Evolutionary conservation across 306 rosid genomes (phyloP), one percentile per base, ranked within the genome.

Genomic region (Prunus dulcis): DNA sequence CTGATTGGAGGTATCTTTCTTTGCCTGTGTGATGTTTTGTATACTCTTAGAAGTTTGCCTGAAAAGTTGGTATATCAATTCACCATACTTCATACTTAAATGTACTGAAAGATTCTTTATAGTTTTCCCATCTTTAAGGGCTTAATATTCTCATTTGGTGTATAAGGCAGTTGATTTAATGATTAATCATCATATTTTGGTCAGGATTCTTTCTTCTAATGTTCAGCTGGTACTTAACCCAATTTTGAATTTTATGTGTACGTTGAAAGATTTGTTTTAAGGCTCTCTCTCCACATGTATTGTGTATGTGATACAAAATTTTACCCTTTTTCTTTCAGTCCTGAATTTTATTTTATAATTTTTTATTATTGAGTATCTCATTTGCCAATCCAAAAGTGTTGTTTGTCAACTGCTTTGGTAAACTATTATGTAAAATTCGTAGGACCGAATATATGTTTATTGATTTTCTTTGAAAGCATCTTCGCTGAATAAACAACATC

Each of bases 181-280:
- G 10, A 25, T 60, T 30, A 60, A 25, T 9, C 2, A 13, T 56
- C 2, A 1, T 60, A 27, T 22, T 12, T 30, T 23, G 30, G 19
- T 12, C 18, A 12, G 64, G 15, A 25, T 11, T 58, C 17, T 12
- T 23, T 60, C 64, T 12, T 60, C 25, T 12, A 4, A 25, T 46
- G 20, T 72, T 75, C 84, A 93, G 89, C 82, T 88, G 71, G 76
- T 78, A 46, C 87, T 91, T 5, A 90, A 89, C 80, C 97, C 90
- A 14, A 86, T 89, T 41, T 93, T 84, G 63, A 93, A 91, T 77
- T 97, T 69, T 60, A 23, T 13, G 34, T 60, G 65, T 14, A 13
- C 25, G 41, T 34, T 5, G 7, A 3, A 34, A 34, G 2, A 56
- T 56, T 56, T 0, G 2, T 56, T 20, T 20, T 56, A 13, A 56